Base-by-base conservation (phyloP, 345 rosid species). In the Carallia pectinifolia region DNA sequence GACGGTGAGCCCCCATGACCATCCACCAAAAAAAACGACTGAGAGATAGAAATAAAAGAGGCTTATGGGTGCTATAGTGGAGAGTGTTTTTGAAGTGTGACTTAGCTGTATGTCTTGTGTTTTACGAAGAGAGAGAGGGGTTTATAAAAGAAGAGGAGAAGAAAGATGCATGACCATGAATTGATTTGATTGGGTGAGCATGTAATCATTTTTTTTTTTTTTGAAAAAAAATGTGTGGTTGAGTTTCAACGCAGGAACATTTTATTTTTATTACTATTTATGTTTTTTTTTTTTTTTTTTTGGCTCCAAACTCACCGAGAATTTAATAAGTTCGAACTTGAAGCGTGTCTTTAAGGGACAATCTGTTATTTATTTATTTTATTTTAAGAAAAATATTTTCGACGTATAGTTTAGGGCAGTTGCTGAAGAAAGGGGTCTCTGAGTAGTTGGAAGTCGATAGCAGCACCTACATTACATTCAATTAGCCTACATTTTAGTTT, bases 401-500 rank as follows among this genome's bases (percentile, higher is more conserved):
- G 61, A 53, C 62, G 55, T 69, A 48, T 44, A 68, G 76, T 71
- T 65, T 55, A 68, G 77, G 84, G 81, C 81, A 68, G 81, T 59
- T 81, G 81, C 39, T 71, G 66, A 12, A 44, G 50, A 60, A 81
- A 65, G 65, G 77, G 81, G 75, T 66, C 71, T 17, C 1, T 23
- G 55, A 80, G 90, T 88, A 50, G 90, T 83, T 88, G 93, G 85
- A 81, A 67, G 85, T 73, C 76, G 74, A 79, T 58, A 47, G 66
- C 78, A 80, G 64, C 76, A 76, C 66, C 81, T 13, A 40, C 83
- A 63, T 53, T 34, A 58, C 88, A 86, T 86, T 88, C 71, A 88
- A 88, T 86, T 86, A 61, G 92, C 92, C 86, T 77, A 71, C 82
- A 19, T 83, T 82, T 65, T 76, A 58, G 86, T 82, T 86, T 58